Conservation (phyloP, 768 basidiomycete genomes). For the Harrya chromipes region DNA sequence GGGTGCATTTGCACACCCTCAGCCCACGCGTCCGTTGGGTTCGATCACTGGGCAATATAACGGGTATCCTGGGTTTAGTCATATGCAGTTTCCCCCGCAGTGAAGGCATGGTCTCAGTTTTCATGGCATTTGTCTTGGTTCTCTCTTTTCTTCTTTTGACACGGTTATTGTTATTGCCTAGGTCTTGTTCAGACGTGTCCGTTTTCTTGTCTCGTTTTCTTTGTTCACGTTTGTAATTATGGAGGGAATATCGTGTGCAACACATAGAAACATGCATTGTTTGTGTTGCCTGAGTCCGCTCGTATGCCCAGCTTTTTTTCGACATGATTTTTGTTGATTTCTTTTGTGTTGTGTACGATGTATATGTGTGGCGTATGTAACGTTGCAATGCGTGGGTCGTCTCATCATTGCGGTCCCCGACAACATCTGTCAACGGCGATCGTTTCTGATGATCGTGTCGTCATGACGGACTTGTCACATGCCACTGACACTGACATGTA, state of each 20-base stretch:
- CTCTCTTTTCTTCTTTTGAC: background rate
- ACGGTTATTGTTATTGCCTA: slow-evolving; percentile 24
- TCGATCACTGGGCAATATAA: slow-evolving; percentile 17
- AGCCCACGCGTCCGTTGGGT: slow-evolving; percentile 19
- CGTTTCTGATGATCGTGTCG: no score
- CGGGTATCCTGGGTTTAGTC: slow-evolving; percentile 17
- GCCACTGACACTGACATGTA: no score
- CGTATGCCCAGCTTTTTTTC: background rate
- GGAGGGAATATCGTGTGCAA: no score
- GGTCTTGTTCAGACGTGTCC: slow-evolving; percentile 4
- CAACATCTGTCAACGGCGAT: no score
- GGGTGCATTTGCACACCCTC: slow-evolving; percentile 23
- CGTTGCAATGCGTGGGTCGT: no score
- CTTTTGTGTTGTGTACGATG: slow-evolving; percentile 30
- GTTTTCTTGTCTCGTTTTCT: background rate
- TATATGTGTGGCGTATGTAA: slow-evolving; percentile 21
- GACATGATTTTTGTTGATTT: background rate
- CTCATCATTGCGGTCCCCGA: no score
- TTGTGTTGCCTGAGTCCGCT: no score
- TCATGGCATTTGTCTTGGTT: background rate
- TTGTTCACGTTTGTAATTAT: background rate
- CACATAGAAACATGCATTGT: no score
- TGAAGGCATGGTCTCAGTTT: background rate
- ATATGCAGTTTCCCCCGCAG: slow-evolving; percentile 25
- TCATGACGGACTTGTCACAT: no score